Base-by-base conservation (phyloP, 495 filamentous ascomycete species). In the Xylaria acuta region DNA sequence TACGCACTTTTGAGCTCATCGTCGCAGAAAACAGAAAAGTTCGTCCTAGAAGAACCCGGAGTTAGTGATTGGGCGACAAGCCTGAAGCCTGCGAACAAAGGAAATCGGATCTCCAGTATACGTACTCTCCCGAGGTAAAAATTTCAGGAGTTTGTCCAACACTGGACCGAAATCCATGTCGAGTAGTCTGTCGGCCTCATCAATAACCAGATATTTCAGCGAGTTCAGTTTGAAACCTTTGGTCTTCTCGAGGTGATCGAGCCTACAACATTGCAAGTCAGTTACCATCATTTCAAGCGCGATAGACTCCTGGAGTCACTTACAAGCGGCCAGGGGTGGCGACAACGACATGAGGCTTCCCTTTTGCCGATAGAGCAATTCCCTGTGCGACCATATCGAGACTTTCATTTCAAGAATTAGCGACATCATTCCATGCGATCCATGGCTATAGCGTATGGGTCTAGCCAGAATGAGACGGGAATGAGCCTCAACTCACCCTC, bases 1-100 rank as follows among this genome's bases (percentile, higher is more conserved):
- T 1, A 67, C 70, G 14, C 27, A 72, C 70, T 77, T 98, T 97
- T 22, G 90, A 93, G 73, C 88, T 92, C 87, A 98, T 94, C 22
- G 96, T 99, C 1, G 96, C 96, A 6, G 92, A 95, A 85, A 98
- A 99, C 27, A 99, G 90, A 76, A 92, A 97, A 2, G 97, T 98
- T 18, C 87, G 83, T 45, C 70, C 70, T 72, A 9, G 22, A 64
- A 64, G 9, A 41, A 22, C 18, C 2, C 38, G 2, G 27, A 25
- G 22, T 64, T 45, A 64, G 58, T 38, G 27, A 43, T 43, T 3
- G 5, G 1, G 2, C 20, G 0, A 27, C n/a, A 11, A 1, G 9
- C 22, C 36, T 4, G 3, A 45, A 69, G 9, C 16, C 1, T 30
- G 22, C n/a, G 40, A 67, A 54, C 51, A 22, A 11, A 27, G 27